These are phyloP conservation scores for Mycena kentingensis DNA, from an alignment of 768 basidiomycete genomes.

Conservation along the genomic window DNA sequence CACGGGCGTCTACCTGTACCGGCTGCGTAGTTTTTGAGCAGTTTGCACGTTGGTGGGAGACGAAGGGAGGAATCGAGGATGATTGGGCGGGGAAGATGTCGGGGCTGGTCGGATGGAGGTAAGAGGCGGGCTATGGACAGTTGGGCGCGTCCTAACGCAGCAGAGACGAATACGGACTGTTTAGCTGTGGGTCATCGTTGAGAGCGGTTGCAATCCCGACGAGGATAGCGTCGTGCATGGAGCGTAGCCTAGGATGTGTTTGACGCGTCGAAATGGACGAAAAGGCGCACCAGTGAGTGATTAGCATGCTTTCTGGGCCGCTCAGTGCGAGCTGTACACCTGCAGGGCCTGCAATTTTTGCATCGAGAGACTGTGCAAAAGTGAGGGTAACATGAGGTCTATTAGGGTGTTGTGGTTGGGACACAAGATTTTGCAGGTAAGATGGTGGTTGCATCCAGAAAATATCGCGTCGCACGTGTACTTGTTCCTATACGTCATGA, in stretches of 20 bases:
- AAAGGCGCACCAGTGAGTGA: slow-evolving; percentile 85
- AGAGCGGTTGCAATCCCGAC: slow-evolving; percentile 88
- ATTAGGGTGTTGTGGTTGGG: slow-evolving; percentile 16
- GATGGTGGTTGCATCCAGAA: background rate
- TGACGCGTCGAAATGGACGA: background rate
- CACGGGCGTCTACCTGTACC: slow-evolving; percentile 71
- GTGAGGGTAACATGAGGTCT: slow-evolving; percentile 76
- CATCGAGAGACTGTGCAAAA: slow-evolving; percentile 86
- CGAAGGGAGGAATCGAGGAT: slow-evolving; percentile 79
- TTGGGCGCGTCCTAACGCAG: too few relatives aligned
- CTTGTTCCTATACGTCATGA: too few relatives aligned
- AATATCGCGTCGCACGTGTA: too few relatives aligned
- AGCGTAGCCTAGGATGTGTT: slow-evolving; percentile 66
- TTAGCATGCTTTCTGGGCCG: slow-evolving; percentile 82
- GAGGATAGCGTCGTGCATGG: slow-evolving; percentile 91
- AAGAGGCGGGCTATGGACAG: slow-evolving; percentile 54
- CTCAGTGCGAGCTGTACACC: slow-evolving; percentile 81
- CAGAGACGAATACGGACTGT: slow-evolving; percentile 55
- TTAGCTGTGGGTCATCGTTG: slow-evolving; percentile 94
- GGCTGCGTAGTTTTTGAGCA: slow-evolving; percentile 62
- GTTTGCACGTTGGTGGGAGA: slow-evolving; percentile 64
- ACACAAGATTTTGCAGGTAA: slow-evolving; percentile 26
- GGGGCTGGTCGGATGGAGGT: slow-evolving; percentile 35
- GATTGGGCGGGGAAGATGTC: slow-evolving; percentile 74
- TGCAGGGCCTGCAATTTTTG: slow-evolving; percentile 76